phyloP scores from a whole-genome alignment of 2,329 filamentous ascomycete genomes.

The Ambrosiella beaveri region DNA sequence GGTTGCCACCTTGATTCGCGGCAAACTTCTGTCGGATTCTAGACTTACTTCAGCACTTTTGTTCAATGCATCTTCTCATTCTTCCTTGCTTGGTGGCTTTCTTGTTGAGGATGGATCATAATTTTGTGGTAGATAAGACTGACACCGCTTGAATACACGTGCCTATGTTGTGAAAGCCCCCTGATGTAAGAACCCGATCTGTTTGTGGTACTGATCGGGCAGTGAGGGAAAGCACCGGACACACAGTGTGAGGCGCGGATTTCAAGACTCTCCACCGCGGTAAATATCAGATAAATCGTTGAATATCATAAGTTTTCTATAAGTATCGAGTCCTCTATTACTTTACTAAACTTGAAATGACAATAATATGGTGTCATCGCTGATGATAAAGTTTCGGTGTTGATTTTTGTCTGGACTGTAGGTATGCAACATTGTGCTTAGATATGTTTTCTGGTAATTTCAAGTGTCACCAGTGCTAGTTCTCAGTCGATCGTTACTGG shows the following conservation, averaged over 20 bases:
- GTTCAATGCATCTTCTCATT: neutral
- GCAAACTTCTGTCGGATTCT: neutral
- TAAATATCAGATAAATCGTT: too few relatives aligned
- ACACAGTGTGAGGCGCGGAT: neutral
- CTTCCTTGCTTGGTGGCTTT: neutral
- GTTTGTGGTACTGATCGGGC: neutral
- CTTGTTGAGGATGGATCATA: neutral
- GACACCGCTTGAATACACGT: neutral
- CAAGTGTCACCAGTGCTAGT: too few relatives aligned
- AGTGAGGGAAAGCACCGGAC: neutral
- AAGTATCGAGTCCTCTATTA: too few relatives aligned
- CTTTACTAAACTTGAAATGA: too few relatives aligned
- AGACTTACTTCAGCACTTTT: neutral
- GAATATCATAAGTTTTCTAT: too few relatives aligned
- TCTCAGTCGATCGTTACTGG: too few relatives aligned
- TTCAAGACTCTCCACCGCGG: too few relatives aligned
- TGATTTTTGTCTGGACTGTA: too few relatives aligned
- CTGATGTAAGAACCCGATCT: neutral
- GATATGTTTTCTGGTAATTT: too few relatives aligned
- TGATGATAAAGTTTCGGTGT: too few relatives aligned
- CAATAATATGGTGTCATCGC: too few relatives aligned
- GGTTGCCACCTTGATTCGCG: neutral
- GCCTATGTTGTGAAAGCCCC: neutral
- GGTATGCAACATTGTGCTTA: too few relatives aligned
- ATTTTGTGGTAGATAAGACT: neutral